Evolutionary conservation across 2,329 filamentous ascomycete genomes (phyloP).

Genomic region (Leptosphaerulina australis): DNA sequence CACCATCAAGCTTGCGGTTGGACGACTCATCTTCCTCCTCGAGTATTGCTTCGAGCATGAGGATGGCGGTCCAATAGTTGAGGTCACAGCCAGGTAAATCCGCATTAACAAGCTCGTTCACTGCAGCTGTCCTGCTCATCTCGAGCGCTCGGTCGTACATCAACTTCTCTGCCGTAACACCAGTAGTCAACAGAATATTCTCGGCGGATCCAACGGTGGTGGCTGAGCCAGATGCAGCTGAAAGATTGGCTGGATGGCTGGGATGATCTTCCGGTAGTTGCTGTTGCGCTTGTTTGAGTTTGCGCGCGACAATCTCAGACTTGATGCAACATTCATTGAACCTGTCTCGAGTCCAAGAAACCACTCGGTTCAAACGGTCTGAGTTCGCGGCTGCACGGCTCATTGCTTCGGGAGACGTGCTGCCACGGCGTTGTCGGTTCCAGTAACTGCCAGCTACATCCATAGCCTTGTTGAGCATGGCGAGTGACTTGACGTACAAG

Average conservation of each 20-base stretch:
- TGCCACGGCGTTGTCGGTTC: constrained; percentile 73
- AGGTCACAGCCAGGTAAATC: constrained; percentile 88
- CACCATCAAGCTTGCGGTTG: constrained; percentile 55
- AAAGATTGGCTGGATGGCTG: constrained; percentile 80
- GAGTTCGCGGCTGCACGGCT: constrained; percentile 54
- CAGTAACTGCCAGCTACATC: constrained; percentile 94
- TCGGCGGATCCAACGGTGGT: constrained; percentile 70
- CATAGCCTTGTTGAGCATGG: constrained; percentile 90
- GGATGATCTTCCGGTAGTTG: constrained; percentile 83
- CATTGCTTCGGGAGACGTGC: constrained; percentile 55
- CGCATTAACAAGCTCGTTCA: constrained; percentile 92
- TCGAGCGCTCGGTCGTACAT: constrained; percentile 98
- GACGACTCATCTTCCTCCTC: constrained; percentile 74
- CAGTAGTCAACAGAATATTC: constrained; percentile 81
- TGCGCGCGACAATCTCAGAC: constrained; percentile 89
- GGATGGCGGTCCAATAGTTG: constrained; percentile 89
- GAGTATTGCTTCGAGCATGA: constrained; percentile 92
- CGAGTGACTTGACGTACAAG: constrained; percentile 91
- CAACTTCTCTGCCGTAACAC: constrained; percentile 91
- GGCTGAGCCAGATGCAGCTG: constrained; percentile 62
- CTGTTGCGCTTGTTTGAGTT: constrained; percentile 84
- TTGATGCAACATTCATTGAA: constrained; percentile 99
- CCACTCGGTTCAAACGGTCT: constrained; percentile 84
- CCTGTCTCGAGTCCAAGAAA: constrained; percentile 90
- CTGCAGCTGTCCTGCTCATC: constrained; percentile 93